phyloP scores from a whole-genome alignment of 2,329 filamentous ascomycete species.

The Teratosphaeria destructans region DNA sequence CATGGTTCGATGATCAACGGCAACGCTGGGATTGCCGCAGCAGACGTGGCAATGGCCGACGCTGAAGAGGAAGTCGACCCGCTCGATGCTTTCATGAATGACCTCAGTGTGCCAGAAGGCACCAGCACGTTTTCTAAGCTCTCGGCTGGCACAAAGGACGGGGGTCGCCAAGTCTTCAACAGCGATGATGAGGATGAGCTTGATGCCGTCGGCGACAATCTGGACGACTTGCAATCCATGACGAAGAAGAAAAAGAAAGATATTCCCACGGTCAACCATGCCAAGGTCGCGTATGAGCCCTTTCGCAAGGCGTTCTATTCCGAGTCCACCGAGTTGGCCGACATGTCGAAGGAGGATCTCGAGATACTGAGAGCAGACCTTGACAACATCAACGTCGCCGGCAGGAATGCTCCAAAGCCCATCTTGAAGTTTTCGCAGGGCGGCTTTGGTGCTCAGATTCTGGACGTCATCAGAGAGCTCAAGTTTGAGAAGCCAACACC shows the following conservation, averaged over 20 bases:
- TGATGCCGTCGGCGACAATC: conserved; percentile 53
- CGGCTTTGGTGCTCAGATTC: conserved; percentile 72
- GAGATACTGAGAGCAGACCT: conserved; percentile 73
- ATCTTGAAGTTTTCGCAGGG: conserved; percentile 96
- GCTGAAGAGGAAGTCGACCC: conserved; percentile 70
- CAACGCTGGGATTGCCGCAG: conserved; percentile 16
- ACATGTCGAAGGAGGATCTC: conserved; percentile 77
- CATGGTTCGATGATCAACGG: conserved; percentile 39
- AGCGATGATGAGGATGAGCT: conserved; percentile 65
- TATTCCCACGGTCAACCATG: conserved; percentile 77
- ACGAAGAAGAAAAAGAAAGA: conserved; percentile 86
- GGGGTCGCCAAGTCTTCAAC: conserved; percentile 76
- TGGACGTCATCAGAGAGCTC: conserved; percentile 72
- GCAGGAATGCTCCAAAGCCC: conserved; percentile 80
- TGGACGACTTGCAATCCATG: conserved; percentile 53
- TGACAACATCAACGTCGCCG: conserved; percentile 89
- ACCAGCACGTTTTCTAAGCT: conserved; percentile 23
- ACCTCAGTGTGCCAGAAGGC: conserved; percentile 42
- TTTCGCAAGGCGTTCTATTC: conserved; percentile 94
- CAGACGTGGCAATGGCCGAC: conserved; percentile 30
- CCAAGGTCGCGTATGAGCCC: conserved; percentile 71
- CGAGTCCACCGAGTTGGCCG: conserved; percentile 71
- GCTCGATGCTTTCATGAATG: conserved; percentile 93
- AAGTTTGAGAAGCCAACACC: conserved; percentile 83
- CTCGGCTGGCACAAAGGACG: conserved; percentile 38